Evolutionary conservation across 2,329 filamentous ascomycete genomes (phyloP).

Genomic region (Diaporthe amygdali): DNA sequence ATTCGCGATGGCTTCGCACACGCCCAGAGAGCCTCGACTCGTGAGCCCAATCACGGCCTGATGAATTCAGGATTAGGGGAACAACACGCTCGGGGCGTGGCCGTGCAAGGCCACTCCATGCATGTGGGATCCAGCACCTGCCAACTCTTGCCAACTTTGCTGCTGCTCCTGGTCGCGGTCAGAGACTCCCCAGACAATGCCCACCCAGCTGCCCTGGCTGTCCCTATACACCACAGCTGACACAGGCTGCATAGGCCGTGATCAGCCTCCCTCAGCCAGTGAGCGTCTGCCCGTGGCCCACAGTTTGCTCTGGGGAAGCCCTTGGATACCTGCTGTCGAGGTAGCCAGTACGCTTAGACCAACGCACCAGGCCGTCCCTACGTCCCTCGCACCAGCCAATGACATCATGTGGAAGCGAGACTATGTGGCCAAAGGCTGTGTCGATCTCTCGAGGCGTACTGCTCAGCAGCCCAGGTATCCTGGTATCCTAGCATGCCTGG

Average conservation of each 20-base stretch:
- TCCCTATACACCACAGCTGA: conserved; percentile 6
- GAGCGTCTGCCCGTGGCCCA: not conserved
- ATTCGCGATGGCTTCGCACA: conserved; percentile 8
- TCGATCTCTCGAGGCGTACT: conserved; percentile 23
- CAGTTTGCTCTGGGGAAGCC: conserved; percentile 1
- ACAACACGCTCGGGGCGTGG: not conserved
- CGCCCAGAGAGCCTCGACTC: not conserved
- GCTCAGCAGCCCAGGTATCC: too few species aligned
- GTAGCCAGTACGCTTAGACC: conserved; percentile 11
- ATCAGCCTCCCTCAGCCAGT: not conserved
- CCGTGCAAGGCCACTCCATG: conserved; percentile 3
- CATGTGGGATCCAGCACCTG: not conserved
- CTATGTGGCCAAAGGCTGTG: conserved; percentile 19
- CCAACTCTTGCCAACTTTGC: conserved; percentile 23
- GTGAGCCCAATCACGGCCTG: not conserved
- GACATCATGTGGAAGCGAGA: conserved; percentile 31
- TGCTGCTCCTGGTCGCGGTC: not conserved
- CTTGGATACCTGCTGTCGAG: not conserved
- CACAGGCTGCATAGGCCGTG: conserved; percentile 7
- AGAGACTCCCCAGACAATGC: not conserved
- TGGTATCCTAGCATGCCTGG: not conserved
- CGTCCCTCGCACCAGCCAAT: conserved; percentile 26
- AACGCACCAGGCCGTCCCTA: conserved; percentile 8
- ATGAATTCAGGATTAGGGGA: not conserved
- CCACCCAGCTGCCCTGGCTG: not conserved